These are phyloP conservation scores for Rhizopogon sp. DNA, from an alignment of 768 basidiomycete genomes.

Conservation along the genomic window DNA sequence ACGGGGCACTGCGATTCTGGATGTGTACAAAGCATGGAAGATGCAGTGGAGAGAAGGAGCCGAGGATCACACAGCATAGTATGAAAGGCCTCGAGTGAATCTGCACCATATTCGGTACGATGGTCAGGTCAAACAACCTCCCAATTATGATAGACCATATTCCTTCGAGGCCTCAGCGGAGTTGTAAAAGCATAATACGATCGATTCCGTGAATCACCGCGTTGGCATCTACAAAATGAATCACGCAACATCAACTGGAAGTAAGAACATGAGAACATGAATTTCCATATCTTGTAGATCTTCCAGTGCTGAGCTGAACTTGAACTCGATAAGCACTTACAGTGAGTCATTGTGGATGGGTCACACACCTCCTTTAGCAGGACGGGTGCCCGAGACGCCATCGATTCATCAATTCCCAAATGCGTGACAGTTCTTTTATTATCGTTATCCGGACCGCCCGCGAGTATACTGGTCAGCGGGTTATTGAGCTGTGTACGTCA, in stretches of 20 bases:
- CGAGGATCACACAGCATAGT: background rate
- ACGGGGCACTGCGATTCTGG: too few relatives aligned
- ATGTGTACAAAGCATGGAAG: background rate
- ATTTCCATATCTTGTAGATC: background rate
- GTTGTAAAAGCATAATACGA: background rate
- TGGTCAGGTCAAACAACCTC: background rate
- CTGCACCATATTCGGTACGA: background rate
- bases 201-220: background rate
- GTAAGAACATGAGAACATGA: background rate
- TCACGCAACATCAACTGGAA: background rate
- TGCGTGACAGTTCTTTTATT: background rate
- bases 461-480: background rate
- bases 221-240: background rate
- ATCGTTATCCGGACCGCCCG: background rate
- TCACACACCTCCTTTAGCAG: background rate
- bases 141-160: background rate
- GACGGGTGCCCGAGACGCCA: background rate
- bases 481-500: background rate
- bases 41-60: background rate
- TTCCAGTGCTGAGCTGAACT: background rate
- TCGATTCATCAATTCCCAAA: background rate
- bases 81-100: background rate
- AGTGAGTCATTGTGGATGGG: background rate
- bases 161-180: background rate
- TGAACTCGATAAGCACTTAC: background rate